phyloP scores from a whole-genome alignment of 176 grass and related monocot genomes.

The Aegilops longissima region DNA sequence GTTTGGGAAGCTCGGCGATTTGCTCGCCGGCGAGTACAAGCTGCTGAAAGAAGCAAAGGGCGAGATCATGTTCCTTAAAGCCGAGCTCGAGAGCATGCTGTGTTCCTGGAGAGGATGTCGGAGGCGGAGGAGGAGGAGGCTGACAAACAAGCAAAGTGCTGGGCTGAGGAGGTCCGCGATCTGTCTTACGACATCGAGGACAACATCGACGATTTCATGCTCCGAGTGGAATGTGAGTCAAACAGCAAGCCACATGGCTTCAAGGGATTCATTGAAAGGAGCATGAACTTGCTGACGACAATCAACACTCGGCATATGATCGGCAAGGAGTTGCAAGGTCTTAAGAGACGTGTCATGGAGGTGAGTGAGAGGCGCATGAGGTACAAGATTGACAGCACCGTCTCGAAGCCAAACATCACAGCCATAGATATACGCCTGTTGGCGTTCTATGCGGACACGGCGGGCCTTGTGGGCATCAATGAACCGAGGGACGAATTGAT shows the following conservation, averaged over 20 bases:
- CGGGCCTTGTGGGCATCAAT: neutral
- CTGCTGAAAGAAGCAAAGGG: neutral
- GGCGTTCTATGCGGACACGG: neutral
- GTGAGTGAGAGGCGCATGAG: neutral
- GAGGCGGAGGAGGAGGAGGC: neutral
- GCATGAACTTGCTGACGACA: neutral
- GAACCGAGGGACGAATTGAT: neutral
- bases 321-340: neutral
- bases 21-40: neutral
- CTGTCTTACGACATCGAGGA: neutral
- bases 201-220: neutral
- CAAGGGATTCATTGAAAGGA: neutral
- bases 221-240: neutral
- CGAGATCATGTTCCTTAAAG: neutral
- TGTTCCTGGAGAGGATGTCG: neutral
- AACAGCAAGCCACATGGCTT: neutral
- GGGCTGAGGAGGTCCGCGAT: neutral
- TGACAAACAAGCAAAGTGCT: neutral
- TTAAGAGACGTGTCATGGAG: neutral
- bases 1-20: neutral
- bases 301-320: neutral
- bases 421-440: neutral
- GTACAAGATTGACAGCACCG: neutral
- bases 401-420: neutral
- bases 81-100: neutral